Percentiles rank a stretch among this genome's conserved stretches.
Conservation (phyloP, 176 grass and related monocot species). For the Oryza punctata region DNA sequence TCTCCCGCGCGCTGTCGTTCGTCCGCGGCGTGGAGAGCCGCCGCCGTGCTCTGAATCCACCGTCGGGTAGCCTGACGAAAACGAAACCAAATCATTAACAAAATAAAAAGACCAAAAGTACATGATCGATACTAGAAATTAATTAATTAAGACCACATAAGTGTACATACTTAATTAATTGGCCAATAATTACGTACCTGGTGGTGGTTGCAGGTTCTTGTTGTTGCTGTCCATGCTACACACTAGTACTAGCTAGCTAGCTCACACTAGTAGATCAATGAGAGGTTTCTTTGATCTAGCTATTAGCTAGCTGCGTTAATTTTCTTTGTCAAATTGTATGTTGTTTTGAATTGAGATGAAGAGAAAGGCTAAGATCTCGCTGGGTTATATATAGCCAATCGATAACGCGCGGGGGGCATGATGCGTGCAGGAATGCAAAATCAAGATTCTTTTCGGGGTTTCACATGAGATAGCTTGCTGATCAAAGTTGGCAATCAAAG, state of each 20-base stretch:
- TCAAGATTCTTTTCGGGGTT: not conserved
- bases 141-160: not conserved
- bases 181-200: constrained; percentile 2
- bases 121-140: not conserved
- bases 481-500: not conserved
- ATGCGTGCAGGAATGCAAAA: not conserved
- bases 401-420: not conserved
- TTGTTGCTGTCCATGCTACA: constrained; percentile 24
- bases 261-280: not conserved
- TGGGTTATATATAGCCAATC: not conserved
- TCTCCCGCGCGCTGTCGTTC: not conserved
- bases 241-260: not conserved
- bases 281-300: not conserved
- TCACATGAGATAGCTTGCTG: not conserved
- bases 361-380: not conserved
- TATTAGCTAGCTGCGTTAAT: not conserved
- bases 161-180: not conserved
- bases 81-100: not conserved
- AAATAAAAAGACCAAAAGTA: not conserved
- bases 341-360: not conserved
- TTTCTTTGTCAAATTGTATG: not conserved
- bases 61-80: constrained; percentile 30
- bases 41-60: not conserved
- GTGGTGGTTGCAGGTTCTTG: constrained; percentile 28
- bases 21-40: not conserved